Conservation (phyloP, 2,329 filamentous ascomycete species). For the Xylariales sp. region DNA sequence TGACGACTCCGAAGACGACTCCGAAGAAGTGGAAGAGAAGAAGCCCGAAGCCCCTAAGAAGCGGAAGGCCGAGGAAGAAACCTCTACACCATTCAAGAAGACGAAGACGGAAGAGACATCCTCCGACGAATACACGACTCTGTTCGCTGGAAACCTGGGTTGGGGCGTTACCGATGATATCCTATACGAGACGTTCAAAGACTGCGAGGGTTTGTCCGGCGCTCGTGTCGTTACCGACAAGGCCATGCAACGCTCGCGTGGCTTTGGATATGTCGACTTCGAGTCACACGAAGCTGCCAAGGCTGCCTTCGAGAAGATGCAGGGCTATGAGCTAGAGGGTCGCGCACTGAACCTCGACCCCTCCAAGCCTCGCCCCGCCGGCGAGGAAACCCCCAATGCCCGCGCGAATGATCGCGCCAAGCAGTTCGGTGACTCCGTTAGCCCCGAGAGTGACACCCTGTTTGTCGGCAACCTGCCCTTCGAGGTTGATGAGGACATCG, state of each 20-base stretch:
- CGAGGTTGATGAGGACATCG: constrained; percentile 79
- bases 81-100: constrained; percentile 38
- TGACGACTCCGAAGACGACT: constrained; percentile 49
- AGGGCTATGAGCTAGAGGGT: constrained; percentile 78
- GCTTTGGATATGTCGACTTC: constrained; percentile 95
- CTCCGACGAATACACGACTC: constrained; percentile 68
- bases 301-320: constrained; percentile 79
- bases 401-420: constrained; percentile 73
- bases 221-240: constrained; percentile 88
- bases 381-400: constrained; percentile 61
- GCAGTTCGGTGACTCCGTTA: constrained; percentile 82
- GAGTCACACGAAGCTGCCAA: constrained; percentile 72
- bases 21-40: constrained; percentile 48
- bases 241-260: constrained; percentile 84
- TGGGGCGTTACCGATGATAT: constrained; percentile 90
- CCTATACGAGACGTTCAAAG: constrained; percentile 83
- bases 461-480: constrained; percentile 94
- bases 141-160: constrained; percentile 90
- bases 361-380: constrained; percentile 73
- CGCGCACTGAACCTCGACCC: constrained; percentile 84
- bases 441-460: constrained; percentile 84
- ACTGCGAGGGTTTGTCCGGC: constrained; percentile 76
- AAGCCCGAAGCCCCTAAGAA: constrained; percentile 51
- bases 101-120: constrained; percentile 50
- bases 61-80: constrained; percentile 55